Base-by-base conservation (phyloP, 169 alveolate genomes). In the Eimeria acervulina region DNA sequence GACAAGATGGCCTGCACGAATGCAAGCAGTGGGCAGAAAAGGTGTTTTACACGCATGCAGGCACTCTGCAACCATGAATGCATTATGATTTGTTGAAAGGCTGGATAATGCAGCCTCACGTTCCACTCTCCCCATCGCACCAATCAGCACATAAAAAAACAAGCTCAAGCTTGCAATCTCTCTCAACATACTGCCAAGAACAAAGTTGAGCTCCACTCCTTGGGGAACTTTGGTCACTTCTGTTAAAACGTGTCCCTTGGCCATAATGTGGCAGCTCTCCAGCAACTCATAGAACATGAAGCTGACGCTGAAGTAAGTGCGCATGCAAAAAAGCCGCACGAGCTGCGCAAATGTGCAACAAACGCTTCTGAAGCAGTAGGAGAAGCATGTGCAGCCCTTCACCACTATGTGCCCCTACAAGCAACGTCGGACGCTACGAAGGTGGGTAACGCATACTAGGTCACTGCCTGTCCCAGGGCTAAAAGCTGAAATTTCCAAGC, bases 401-500 rank as follows among this genome's bases (percentile, higher is more conserved):
- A 2, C 51, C 8, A 72, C 12, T 31, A 31, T 72, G 13, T 72
- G 47, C 83, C 31, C 4, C 17, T 17, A 31, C 83, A 72, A 72
- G 19, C 51, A 38, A 17, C 15, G 52, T 38, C 31, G 83, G 15
- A 72, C 15, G 83, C 51, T 40, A 0, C 21, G 61, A 17, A 1
- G n/a, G 63, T n/a, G 63, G 31, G 21, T 31, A 44, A 61, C 2
- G 38, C 93, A 31, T 55, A 87, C 93, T 87, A 61, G 23, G 93
- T 87, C n/a, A 40, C 93, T 23, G 93, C 93, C 81, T 87, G 93
- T 2, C 93, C 93, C n/a, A 87, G 66, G 15, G 66, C 93, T 13
- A 87, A 66, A 36, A 87, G 55, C 38, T 87, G 78, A 52, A 87
- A 87, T 36, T 87, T 87, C 93, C 93, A 87, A 15, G 81, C 93